These are phyloP conservation scores for Rhodamnia argentea DNA, from an alignment of 345 rosid species.

Conservation along the genomic window DNA sequence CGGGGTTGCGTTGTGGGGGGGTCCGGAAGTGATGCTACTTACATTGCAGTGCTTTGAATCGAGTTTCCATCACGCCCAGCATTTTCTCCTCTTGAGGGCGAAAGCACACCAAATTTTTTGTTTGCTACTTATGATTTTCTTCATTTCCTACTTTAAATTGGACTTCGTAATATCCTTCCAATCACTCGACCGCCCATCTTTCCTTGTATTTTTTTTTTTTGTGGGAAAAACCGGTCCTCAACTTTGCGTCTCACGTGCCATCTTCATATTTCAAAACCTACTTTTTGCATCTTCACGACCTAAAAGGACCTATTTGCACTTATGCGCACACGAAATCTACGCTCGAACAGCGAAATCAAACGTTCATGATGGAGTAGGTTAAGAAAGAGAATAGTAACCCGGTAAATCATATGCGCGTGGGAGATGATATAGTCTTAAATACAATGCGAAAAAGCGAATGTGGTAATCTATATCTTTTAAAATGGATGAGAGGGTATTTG, in stretches of 20 bases:
- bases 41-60: not conserved
- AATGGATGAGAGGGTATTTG: not conserved
- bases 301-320: not conserved
- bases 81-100: constrained; percentile 9
- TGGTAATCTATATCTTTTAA: rapidly evolving
- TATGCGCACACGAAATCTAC: not conserved
- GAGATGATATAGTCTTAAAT: not conserved
- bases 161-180: not conserved
- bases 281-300: not conserved
- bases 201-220: not conserved
- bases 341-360: not conserved
- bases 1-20: not conserved
- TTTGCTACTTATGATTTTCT: not conserved
- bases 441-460: not conserved
- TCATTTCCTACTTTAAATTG: not conserved
- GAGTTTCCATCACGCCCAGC: not conserved
- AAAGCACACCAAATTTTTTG: constrained; percentile 20
- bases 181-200: not conserved
- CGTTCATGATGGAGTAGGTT: not conserved
- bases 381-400: not conserved
- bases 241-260: not conserved
- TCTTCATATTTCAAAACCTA: not conserved
- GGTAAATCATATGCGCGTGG: not conserved
- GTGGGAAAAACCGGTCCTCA: not conserved
- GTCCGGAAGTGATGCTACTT: not conserved